These are phyloP conservation scores for Aspergillus caelatus DNA, from an alignment of 2,329 filamentous ascomycete genomes.

Conservation along the genomic window DNA sequence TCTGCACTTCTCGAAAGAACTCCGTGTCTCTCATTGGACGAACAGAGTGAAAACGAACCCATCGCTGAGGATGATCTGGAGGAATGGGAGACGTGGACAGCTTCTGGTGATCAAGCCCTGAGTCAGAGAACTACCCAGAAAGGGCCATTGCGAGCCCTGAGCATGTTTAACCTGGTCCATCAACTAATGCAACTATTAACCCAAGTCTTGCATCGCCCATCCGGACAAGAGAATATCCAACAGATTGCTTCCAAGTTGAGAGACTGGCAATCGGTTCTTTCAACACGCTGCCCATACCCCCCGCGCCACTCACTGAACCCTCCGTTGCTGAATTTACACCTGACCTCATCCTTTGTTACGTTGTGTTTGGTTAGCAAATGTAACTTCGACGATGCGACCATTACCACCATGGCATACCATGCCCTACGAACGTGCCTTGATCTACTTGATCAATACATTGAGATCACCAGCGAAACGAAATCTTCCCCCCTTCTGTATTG, in stretches of 20 bases:
- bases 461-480: background rate
- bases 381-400: background rate
- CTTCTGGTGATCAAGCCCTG: background rate
- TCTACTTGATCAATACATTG: background rate
- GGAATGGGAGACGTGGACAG: background rate
- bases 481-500: background rate
- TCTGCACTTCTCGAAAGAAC: background rate
- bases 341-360: background rate
- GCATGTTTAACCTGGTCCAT: background rate
- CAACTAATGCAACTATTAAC: background rate
- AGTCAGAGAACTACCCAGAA: background rate
- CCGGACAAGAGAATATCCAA: background rate
- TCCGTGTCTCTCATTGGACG: background rate
- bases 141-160: background rate
- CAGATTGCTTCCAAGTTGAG: background rate
- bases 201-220: background rate
- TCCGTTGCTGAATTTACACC: background rate
- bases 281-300: background rate
- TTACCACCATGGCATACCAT: background rate
- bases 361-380: background rate
- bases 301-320: background rate
- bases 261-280: background rate
- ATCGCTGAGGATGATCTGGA: background rate
- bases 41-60: background rate
- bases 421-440: background rate